Conservation (phyloP, 768 basidiomycete genomes). For the Rhizopogon vulgaris region DNA sequence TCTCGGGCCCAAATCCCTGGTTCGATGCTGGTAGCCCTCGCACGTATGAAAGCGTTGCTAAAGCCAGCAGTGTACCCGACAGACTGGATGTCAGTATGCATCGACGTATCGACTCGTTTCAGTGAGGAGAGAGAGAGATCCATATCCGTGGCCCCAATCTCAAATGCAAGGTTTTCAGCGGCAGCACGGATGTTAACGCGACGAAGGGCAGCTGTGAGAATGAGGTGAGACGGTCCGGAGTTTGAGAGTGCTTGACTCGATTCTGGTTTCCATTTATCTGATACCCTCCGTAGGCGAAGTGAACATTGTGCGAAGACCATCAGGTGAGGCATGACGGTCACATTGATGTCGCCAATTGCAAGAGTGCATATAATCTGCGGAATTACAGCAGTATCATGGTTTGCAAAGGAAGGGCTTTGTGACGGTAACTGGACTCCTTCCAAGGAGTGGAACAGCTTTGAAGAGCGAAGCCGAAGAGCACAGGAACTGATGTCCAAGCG, state of each 20-base stretch:
- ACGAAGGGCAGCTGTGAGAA: constrained; percentile 37
- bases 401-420: constrained; percentile 9
- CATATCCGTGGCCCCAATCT: constrained; percentile 42
- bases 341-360: constrained; percentile 33
- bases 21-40: constrained; percentile 42
- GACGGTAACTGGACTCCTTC: constrained; percentile 7
- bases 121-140: constrained; percentile 33
- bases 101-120: constrained; percentile 7
- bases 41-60: constrained; percentile 49
- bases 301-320: constrained; percentile 54
- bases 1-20: constrained; percentile 33
- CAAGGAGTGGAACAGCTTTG: constrained; percentile 2
- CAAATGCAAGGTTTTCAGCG: constrained; percentile 65
- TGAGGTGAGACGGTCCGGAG: constrained; percentile 18
- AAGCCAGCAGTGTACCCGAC: constrained; percentile 9
- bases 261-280: constrained; percentile 1
- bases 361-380: constrained; percentile 27
- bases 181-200: constrained; percentile 53
- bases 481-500: constrained; percentile 8
- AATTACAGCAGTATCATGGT: constrained; percentile 1
- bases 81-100: not conserved
- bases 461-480: constrained; percentile 16
- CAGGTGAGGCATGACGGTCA: constrained; percentile 49
- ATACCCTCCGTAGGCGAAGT: constrained; percentile 44
- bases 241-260: not conserved